Evolutionary conservation across 1,284 basidiomycete species (phyloP).

Genomic region (Microbotryum scabiosae): DNA sequence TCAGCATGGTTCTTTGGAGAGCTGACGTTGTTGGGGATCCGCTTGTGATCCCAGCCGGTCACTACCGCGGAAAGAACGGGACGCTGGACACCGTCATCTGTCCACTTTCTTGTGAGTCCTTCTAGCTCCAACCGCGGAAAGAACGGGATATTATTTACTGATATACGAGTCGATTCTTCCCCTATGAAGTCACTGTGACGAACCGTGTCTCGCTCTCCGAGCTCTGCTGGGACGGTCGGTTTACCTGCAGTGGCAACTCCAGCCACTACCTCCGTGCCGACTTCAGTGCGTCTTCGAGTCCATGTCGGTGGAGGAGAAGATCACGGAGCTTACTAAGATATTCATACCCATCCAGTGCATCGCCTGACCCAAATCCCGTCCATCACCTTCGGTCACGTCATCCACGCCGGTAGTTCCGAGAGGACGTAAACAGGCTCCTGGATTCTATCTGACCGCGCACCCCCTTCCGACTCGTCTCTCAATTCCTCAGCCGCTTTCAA

Average conservation of each 20-base stretch:
- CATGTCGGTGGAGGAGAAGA: too few species aligned
- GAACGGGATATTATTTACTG: too few species aligned
- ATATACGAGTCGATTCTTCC: too few species aligned
- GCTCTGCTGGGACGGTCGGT: conserved; percentile 22
- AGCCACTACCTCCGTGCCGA: conserved; percentile 14
- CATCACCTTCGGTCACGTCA: conserved; percentile 9
- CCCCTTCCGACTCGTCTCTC: neutral
- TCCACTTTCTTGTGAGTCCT: conserved; percentile 11
- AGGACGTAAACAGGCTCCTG: too few species aligned
- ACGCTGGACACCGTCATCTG: conserved; percentile 23
- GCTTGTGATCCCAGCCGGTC: conserved; percentile 7
- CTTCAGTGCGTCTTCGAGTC: neutral
- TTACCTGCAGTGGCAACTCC: conserved; percentile 5
- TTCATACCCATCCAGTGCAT: too few species aligned
- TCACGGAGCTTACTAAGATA: neutral
- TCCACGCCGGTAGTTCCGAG: neutral
- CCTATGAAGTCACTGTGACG: too few species aligned
- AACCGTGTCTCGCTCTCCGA: conserved; percentile 7
- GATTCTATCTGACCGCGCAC: too few species aligned
- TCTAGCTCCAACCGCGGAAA: too few species aligned
- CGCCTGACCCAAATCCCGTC: conserved; percentile 17
- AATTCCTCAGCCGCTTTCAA: conserved; percentile 10
- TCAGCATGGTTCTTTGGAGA: neutral
- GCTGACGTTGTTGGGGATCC: neutral
- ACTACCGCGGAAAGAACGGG: conserved; percentile 16